Evolutionary conservation across 2,329 filamentous ascomycete genomes (phyloP).

Genomic region (Xylariaceae sp.): DNA sequence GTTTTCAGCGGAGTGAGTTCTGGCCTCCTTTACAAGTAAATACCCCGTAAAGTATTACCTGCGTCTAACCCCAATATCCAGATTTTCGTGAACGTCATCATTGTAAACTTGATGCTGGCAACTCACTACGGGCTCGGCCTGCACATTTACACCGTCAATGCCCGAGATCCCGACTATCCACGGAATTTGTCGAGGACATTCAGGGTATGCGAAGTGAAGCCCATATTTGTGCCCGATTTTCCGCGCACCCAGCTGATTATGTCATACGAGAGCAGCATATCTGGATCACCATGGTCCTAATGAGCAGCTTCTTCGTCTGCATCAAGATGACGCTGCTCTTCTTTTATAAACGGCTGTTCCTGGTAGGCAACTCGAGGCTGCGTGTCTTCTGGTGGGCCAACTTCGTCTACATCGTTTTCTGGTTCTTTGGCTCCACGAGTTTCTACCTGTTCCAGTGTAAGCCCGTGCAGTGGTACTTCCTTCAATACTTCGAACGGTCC

Average conservation of each 20-base stretch:
- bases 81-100: slow-evolving; percentile 31
- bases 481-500: slow-evolving; percentile 25
- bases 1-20: slow-evolving; percentile 28
- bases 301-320: slow-evolving; percentile 29
- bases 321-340: slow-evolving; percentile 34
- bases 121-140: slow-evolving; percentile 32
- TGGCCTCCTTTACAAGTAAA: not conserved
- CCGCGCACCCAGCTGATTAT: slow-evolving; percentile 4
- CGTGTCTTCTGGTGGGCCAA: slow-evolving; percentile 33
- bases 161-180: slow-evolving; percentile 24
- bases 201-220: slow-evolving; percentile 17
- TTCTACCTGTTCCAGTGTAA: slow-evolving; percentile 33
- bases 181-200: slow-evolving; percentile 30
- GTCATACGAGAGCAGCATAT: slow-evolving; percentile 22
- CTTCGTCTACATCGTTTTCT: slow-evolving; percentile 28
- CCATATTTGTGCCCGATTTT: not conserved
- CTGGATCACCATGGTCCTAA: slow-evolving; percentile 35
- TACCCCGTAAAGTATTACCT: not conserved
- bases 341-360: slow-evolving; percentile 31
- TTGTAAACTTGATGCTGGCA: slow-evolving; percentile 32
- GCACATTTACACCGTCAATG: slow-evolving; percentile 26
- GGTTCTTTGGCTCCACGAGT: slow-evolving; percentile 30
- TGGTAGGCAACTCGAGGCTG: slow-evolving; percentile 22
- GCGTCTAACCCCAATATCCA: slow-evolving; percentile 8
- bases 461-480: slow-evolving; percentile 30